A percentile compares a stretch with the other conserved stretches of the same genome.
Conservation (phyloP, 495 filamentous ascomycete genomes). For the Pseudomonodictys pantanalensis region DNA sequence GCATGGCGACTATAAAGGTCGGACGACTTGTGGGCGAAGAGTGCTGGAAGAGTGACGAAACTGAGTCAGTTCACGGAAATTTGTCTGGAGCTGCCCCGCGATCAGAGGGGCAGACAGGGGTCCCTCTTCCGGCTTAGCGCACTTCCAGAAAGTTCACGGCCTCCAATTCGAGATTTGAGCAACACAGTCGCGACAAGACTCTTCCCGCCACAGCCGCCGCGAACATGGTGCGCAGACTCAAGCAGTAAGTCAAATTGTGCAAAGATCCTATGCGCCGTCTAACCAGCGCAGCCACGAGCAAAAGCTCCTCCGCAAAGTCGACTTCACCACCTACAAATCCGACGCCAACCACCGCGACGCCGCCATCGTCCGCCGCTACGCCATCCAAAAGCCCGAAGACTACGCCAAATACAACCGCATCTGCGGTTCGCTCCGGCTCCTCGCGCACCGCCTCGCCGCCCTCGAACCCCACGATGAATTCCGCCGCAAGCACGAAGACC, state of each 20-base stretch:
- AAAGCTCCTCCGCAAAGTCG: conserved; percentile 84
- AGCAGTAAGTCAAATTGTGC: too few relatives aligned
- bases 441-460: conserved; percentile 79
- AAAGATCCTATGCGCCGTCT: too few relatives aligned
- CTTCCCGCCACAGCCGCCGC: not conserved
- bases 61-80: conserved; percentile 1
- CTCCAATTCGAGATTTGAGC: not conserved
- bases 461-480: conserved; percentile 73
- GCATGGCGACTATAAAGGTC: conserved; percentile 55
- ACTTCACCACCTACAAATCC: conserved; percentile 90
- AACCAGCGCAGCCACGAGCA: too few relatives aligned
- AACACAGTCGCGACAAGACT: not conserved
- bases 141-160: conserved; percentile 1
- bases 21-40: not conserved
- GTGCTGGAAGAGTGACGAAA: not conserved
- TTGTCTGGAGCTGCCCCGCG: conserved; percentile 24
- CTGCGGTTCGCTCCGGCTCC: conserved; percentile 77
- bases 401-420: conserved; percentile 86
- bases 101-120: conserved; percentile 11
- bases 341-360: conserved; percentile 82
- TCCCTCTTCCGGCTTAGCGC: not conserved
- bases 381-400: conserved; percentile 75
- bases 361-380: conserved; percentile 76
- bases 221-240: conserved; percentile 85
- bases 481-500: conserved; percentile 73